A percentile compares a stretch with the other conserved stretches of the same genome.
Conservation (phyloP, 257 asterid species). For the Gentiana straminea region DNA sequence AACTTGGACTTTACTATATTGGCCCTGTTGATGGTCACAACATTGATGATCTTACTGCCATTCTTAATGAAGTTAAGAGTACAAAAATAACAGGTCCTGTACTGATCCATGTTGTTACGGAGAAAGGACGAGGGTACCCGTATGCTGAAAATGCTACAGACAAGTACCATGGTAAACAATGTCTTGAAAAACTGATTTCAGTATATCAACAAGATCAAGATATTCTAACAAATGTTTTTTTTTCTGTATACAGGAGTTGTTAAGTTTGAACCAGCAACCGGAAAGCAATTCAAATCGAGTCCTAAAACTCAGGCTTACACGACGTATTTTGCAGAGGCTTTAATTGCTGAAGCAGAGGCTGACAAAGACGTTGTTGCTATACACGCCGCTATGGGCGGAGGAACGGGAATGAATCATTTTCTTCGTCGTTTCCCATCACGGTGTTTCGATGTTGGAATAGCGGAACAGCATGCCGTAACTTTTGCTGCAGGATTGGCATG, state of each 20-base stretch:
- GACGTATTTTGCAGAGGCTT: constrained; percentile 47
- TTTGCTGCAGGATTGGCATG: constrained; percentile 65
- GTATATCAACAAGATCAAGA: neutral
- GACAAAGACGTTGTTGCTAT: constrained; percentile 52
- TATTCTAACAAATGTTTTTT: neutral
- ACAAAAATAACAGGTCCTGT: constrained; percentile 56
- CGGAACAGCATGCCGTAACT: constrained; percentile 65
- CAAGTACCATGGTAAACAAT: constrained; percentile 44
- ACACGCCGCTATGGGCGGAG: constrained; percentile 84
- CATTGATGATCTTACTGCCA: constrained; percentile 43
- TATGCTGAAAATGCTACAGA: constrained; percentile 55
- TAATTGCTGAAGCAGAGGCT: constrained; percentile 44
- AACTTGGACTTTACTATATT: constrained; percentile 53
- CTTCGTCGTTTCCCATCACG: constrained; percentile 41
- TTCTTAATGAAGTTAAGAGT: constrained; percentile 40
- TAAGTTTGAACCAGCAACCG: constrained; percentile 45
- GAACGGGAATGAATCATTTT: constrained; percentile 54
- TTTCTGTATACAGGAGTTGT: constrained; percentile 31
- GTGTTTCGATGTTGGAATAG: constrained; percentile 63
- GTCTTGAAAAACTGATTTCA: neutral
- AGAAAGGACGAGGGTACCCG: constrained; percentile 64
- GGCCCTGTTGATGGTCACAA: constrained; percentile 64
- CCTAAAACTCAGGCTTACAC: constrained; percentile 35
- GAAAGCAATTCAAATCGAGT: constrained; percentile 35
- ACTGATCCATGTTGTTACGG: constrained; percentile 41